Evolutionary conservation across 208 protist species (phyloP), one percentile per base, ranked within the genome.

Genomic region (Crithidia brevicula): DNA sequence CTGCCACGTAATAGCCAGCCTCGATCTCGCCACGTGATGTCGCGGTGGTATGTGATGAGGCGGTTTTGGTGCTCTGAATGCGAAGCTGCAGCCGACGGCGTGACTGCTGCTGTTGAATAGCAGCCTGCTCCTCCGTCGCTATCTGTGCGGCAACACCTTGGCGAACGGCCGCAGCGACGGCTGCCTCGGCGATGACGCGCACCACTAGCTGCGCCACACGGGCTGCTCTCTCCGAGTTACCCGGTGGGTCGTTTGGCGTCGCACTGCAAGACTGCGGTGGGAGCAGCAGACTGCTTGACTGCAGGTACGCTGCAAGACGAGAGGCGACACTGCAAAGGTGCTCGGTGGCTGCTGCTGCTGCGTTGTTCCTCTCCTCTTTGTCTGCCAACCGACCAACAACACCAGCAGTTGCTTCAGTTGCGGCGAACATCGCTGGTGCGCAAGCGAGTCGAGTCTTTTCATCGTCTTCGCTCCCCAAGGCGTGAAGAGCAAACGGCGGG

Each of bases 161-260:
- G 4, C 85, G 85, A 46, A 73, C 82, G 25, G 77, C 34, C 4
- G 85, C 85, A 6, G 79, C 81, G 45, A 85, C 54, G 20, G 78
- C 81, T 7, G 85, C 85, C 63, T 86, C 74, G n/a, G 59, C 47
- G 27, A 81, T 6, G 7, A 81, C 34, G 18, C 56, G 70, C 27
- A 77, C 60, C n/a, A 76, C 50, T 23, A 72, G 30, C 34, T 63
- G 31, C 13, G 76, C 64, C 15, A 73, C 50, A 15, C 18, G 33
- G 2, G 6, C 18, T 30, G 54, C 54, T 30, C 23, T 45, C 22
- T 45, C 38, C n/a, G 54, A 30, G 5, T 27, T n/a, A 23, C 54
- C 3, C 18, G n/a, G n/a, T n/a, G n/a, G n/a, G n/a, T n/a, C n/a
- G n/a, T n/a, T n/a, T n/a, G n/a, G n/a, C n/a, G n/a, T n/a, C n/a